Evolutionary conservation across 176 grass and related monocot species (phyloP).

Genomic region (Raddia distichophylla): DNA sequence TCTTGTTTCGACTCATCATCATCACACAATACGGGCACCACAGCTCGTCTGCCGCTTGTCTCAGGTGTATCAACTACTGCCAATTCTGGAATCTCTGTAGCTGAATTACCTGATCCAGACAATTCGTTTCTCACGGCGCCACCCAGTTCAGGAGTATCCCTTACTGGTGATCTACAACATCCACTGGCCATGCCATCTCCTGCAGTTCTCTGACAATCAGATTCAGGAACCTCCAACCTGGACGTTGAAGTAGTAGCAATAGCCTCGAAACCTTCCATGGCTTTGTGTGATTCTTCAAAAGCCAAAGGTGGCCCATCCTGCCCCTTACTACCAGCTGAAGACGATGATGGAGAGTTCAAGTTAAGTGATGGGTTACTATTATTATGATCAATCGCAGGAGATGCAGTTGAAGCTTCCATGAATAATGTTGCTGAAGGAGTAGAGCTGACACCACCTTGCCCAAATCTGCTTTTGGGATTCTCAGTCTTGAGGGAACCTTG

Average conservation of each 20-base stretch:
- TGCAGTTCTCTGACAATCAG: constrained; percentile 18
- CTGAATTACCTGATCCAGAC: constrained; percentile 29
- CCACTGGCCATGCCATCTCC: constrained; percentile 27
- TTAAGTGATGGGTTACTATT: constrained; percentile 38
- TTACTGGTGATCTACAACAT: constrained; percentile 18
- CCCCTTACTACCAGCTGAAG: constrained; percentile 40
- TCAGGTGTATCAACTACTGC: constrained; percentile 33
- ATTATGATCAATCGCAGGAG: constrained; percentile 15
- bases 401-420: constrained; percentile 25
- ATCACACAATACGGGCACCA: constrained; percentile 3
- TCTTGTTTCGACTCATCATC: constrained; percentile 35
- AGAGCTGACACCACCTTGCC: constrained; percentile 19
- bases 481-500: constrained; percentile 37
- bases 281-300: constrained; percentile 43
- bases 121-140: neutral
- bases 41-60: constrained; percentile 35
- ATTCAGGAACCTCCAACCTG: constrained; percentile 33
- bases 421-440: constrained; percentile 28
- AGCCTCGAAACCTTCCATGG: constrained; percentile 31
- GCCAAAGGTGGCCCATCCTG: constrained; percentile 13
- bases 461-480: constrained; percentile 31
- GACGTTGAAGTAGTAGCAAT: constrained; percentile 17
- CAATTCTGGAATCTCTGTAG: constrained; percentile 28
- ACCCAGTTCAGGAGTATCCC: constrained; percentile 17
- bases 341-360: constrained; percentile 57